Evolutionary conservation across 2,329 filamentous ascomycete species (phyloP), one percentile per base, ranked within the genome.

Genomic region (Pseudocercospora fuligena): DNA sequence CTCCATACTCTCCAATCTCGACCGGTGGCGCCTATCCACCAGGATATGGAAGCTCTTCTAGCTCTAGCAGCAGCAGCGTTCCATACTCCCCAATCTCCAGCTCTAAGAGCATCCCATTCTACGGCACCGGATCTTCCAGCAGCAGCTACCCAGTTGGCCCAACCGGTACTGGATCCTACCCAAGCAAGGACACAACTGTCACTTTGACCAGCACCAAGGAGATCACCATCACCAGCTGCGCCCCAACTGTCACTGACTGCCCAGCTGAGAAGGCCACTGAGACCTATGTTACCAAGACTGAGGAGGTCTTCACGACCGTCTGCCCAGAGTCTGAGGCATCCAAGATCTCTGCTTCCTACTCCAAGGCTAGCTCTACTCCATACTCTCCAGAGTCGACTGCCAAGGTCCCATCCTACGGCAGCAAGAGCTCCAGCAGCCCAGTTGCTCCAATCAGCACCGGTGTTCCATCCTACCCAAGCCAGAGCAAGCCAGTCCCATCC

Each of bases 261-360:
- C 64, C 69, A 23, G 69, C 66, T 29, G 53, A 66, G 58, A 70
- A 65, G 66, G 46, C 64, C 47, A 63, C 66, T 36, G 68, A 70
- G 60, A 64, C 70, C 31, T 47, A 62, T 33, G 56, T 69, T 19
- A 71, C 69, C 59, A 70, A 51, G 60, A 73, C 69, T 33, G 66
- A 70, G 23, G 43, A 57, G 19, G 68, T 72, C 9, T 68, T 68
- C 63, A 73, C 73, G 31, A 74, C 74, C 19, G 69, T 70, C 56
- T 73, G 71, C 64, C 73, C 73, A 3, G 46, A 69, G 29, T 60
- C 61, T 19, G 61, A 69, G 59, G 67, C 64, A 12, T 66, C 66
- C 31, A 62, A 64, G 60, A 54, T 70, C 66, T 51, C 66, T 63
- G 63, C 64, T 36, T 62, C 60, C 21, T 66, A 67, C 46, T 61